A percentile compares a stretch with the other conserved stretches of the same genome.
phyloP scores from a whole-genome alignment of 768 basidiomycete species.

The Pleurotus tuoliensis region DNA sequence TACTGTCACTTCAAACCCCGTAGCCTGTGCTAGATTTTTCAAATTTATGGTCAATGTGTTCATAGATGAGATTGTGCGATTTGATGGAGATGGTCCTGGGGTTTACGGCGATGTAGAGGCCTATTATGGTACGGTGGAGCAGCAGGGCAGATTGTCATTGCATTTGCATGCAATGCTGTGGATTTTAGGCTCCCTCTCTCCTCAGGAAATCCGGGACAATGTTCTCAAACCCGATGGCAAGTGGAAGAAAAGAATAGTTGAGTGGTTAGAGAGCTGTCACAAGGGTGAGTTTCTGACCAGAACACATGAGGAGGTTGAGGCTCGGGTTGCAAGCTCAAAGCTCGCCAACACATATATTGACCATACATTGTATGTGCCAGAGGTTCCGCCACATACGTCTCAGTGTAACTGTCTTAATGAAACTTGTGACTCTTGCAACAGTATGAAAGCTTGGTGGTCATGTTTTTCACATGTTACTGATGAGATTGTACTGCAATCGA shows the following conservation, averaged over 20 bases:
- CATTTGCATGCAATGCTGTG: constrained; percentile 34
- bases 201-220: constrained; percentile 26
- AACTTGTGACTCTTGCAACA: constrained; percentile 9
- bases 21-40: constrained; percentile 27
- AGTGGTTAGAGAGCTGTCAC: constrained; percentile 20
- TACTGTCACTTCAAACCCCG: constrained; percentile 18
- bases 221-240: constrained; percentile 4
- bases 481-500: constrained; percentile 16
- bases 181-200: constrained; percentile 22
- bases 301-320: constrained; percentile 16
- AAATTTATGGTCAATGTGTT: constrained; percentile 24
- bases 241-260: constrained; percentile 13
- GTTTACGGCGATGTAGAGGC: constrained; percentile 24
- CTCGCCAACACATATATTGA: constrained; percentile 9
- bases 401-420: constrained; percentile 9
- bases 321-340: background rate
- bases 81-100: constrained; percentile 13
- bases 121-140: constrained; percentile 37
- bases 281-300: constrained; percentile 26
- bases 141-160: constrained; percentile 31
- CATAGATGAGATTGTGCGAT: constrained; percentile 25
- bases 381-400: constrained; percentile 10
- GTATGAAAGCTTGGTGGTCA: constrained; percentile 14
- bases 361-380: constrained; percentile 21
- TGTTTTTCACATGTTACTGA: constrained; percentile 16